Conservation (phyloP, 1,284 basidiomycete species). For the Moesziomyces sp. region DNA sequence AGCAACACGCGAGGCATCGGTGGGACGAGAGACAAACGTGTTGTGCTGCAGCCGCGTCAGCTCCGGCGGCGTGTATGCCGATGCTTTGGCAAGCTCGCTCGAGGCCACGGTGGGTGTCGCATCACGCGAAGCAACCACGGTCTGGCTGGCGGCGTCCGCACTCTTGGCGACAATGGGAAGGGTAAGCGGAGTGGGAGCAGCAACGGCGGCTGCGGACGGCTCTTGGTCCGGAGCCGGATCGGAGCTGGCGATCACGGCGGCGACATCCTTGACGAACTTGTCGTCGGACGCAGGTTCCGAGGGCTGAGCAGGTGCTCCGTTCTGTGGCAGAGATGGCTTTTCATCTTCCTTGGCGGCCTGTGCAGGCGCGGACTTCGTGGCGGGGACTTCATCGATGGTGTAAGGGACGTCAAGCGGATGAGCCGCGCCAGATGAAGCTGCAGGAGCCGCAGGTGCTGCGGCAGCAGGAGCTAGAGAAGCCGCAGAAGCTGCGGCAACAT, state of each 20-base stretch:
- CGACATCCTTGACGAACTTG: constrained; percentile 17
- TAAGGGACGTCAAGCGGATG: constrained; percentile 1
- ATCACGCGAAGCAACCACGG: not conserved
- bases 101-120: not conserved
- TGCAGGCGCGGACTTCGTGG: not conserved
- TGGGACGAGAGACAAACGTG: constrained; percentile 32
- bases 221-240: constrained; percentile 7
- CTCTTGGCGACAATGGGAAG: constrained; percentile 9
- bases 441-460: not conserved
- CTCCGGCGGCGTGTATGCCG: constrained; percentile 27
- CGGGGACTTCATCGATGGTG: constrained; percentile 2
- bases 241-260: constrained; percentile 9
- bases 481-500: not conserved
- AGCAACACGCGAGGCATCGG: constrained; percentile 16
- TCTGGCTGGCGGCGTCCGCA: not conserved
- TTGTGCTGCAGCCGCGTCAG: constrained; percentile 32
- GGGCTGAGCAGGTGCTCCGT: no score
- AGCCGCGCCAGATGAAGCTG: not conserved
- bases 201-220: constrained; percentile 3
- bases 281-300: not conserved
- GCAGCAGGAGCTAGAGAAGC: not conserved
- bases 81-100: constrained; percentile 2
- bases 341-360: no score
- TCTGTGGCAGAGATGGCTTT: no score
- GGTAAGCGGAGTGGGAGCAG: constrained; percentile 14